Base-by-base conservation (phyloP, 2,329 filamentous ascomycete genomes). In the Ceratocystis cacaofunesta region DNA sequence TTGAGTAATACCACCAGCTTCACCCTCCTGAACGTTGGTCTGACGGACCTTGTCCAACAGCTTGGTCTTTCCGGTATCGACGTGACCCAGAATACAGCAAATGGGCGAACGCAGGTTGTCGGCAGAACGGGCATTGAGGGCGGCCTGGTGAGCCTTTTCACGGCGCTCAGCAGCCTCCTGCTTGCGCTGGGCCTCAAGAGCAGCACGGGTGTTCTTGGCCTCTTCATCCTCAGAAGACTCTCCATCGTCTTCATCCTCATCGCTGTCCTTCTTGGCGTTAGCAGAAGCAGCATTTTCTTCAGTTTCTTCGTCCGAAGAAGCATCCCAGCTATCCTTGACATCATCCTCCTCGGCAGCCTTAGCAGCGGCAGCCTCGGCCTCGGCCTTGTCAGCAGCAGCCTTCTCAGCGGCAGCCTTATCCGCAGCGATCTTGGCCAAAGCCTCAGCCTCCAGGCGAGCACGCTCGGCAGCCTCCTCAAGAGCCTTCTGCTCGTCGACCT, bases 41-140 rank as follows among this genome's bases (percentile, higher is more conserved):
- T 96, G 91, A 72, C 94, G 89, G 73, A 99, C 90, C 80, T 99
- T 99, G 81, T 99, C 94, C 67, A 99, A 83, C 69, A 99, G 81
- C 79, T 97, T 99, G n/a, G 94, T 99, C 80, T 99, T 99, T 75
- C 94, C 94, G 58, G 95, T 99, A 86, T 99, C 94, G 84, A 99
- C 94, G 84, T 99, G 94, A 72, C 94, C 94, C 69, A 99, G 85
- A 83, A 99, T 99, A 87, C 92, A 97, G 82, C 94, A 97, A 77
- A 99, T 99, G 64, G 94, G 94, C 50, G 94, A 97, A 67, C 94
- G 90, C 66, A 99, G 84, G 76, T 99, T 87, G 74, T 99, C 92
- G 76, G 89, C 91, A 25, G 92, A 97, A 68, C 91, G 85, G 61
- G 92, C 92, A 57, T 90, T 92, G 73, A 96, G 76, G 19, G 94